Conservation (phyloP, 345 rosid genomes). For the Lenwebbia sp. region DNA sequence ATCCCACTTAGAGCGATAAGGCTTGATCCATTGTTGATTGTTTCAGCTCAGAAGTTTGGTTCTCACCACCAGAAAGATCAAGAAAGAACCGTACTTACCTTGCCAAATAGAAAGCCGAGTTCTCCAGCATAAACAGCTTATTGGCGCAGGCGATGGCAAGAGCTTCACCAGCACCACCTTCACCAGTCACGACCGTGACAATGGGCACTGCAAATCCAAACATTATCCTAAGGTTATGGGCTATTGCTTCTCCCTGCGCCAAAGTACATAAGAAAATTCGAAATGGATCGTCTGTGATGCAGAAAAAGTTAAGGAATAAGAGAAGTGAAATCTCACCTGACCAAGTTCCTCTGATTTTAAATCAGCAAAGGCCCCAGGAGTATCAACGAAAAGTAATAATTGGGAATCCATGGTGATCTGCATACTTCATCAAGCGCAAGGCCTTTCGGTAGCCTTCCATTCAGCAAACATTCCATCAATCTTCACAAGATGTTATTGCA, state of each 20-base stretch:
- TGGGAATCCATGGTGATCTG: conserved; percentile 26
- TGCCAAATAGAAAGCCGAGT: conserved; percentile 90
- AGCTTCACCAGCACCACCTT: conserved; percentile 99
- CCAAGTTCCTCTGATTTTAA: conserved; percentile 32
- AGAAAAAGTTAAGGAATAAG: background rate
- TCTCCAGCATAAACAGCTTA: conserved; percentile 88
- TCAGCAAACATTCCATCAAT: background rate
- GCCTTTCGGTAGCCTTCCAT: conserved; percentile 20
- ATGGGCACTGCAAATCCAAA: conserved; percentile 92
- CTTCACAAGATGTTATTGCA: background rate
- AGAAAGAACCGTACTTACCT: conserved; percentile 31
- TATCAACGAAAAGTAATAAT: conserved; percentile 18
- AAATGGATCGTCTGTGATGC: background rate
- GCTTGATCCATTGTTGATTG: background rate
- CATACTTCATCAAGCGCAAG: conserved; percentile 19
- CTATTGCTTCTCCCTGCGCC: conserved; percentile 95
- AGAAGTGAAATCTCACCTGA: conserved; percentile 7
- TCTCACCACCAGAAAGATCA: background rate
- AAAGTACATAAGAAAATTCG: background rate
- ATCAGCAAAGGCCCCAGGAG: conserved; percentile 34
- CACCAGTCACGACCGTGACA: conserved; percentile 84
- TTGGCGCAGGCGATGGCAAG: conserved; percentile 95
- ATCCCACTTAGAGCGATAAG: background rate
- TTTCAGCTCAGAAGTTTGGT: background rate
- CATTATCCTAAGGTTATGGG: conserved; percentile 84